Evolutionary conservation across 2,329 filamentous ascomycete species (phyloP), one percentile per base, ranked within the genome.

Genomic region (Pseudogymnoascus sp.): DNA sequence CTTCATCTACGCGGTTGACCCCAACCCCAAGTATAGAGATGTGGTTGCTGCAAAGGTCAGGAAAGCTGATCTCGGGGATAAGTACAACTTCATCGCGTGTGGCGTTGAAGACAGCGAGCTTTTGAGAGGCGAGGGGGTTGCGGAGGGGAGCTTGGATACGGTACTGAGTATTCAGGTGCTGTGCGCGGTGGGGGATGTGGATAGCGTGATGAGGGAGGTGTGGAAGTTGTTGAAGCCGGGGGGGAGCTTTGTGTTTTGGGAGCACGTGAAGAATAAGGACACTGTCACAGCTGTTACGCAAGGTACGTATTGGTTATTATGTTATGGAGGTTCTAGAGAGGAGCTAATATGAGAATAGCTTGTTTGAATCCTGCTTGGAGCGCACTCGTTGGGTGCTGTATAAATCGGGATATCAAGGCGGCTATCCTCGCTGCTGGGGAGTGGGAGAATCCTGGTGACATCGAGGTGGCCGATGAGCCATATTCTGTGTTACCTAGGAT

Each of bases 201-300:
- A 67, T 61, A 66, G 31, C 4, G 70, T 72, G 59, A 69, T 71
- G 62, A 72, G 62, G 66, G 68, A 72, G 63, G 64, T 79, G n/a
- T 77, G 76, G 65, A 73, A 73, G 60, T 66, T 80, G 28, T 66
- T 81, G 43, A 80, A 76, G 65, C 78, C 78, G 0, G 78, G 78
- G 1, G 78, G 78, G 11, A 75, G 72, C 49, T 76, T 80, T 63
- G 70, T 81, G 25, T 79, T 80, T 62, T 80, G 78, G 75, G 78
- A 80, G 65, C 78, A 80, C 63, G 68, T 66, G 59, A 64, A 66
- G 61, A 75, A 66, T 64, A 62, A 62, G 11, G 65, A 74, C 42
- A 21, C 18, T 38, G 23, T 74, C 18, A 77, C 76, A 3, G 63
- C 62, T 36, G 46, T 66, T 25, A 69, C 63, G 16, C 74, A 76